Evolutionary conservation across 2,329 filamentous ascomycete genomes (phyloP).

Genomic region (Dactylellina drechsleri): DNA sequence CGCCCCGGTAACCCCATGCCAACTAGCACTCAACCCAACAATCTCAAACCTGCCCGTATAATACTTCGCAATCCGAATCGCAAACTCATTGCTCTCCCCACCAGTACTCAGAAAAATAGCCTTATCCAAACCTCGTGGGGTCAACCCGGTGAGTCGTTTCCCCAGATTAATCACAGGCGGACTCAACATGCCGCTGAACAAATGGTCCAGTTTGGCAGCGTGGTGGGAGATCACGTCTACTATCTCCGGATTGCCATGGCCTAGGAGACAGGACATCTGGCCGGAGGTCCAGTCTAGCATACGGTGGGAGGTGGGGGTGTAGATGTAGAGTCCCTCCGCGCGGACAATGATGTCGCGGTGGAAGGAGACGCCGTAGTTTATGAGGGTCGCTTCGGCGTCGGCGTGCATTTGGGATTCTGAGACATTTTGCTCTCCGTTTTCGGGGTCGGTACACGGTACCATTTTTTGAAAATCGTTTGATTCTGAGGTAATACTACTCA

Average conservation of each 20-base stretch:
- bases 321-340: slow-evolving; percentile 65
- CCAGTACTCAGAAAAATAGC: slow-evolving; percentile 71
- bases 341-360: slow-evolving; percentile 63
- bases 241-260: slow-evolving; percentile 70
- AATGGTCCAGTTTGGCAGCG: slow-evolving; percentile 68
- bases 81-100: slow-evolving; percentile 70
- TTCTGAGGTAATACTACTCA: too few relatives aligned
- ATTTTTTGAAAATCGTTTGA: slow-evolving; percentile 10
- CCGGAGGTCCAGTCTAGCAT: slow-evolving; percentile 71
- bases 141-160: slow-evolving; percentile 65
- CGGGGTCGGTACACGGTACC: slow-evolving; percentile 46
- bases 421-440: slow-evolving; percentile 15
- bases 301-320: slow-evolving; percentile 62
- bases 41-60: slow-evolving; percentile 74
- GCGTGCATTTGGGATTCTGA: slow-evolving; percentile 59
- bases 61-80: slow-evolving; percentile 72
- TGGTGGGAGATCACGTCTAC: slow-evolving; percentile 67
- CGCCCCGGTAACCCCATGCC: slow-evolving; percentile 71
- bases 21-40: slow-evolving; percentile 70
- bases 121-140: slow-evolving; percentile 67
- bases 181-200: slow-evolving; percentile 70
- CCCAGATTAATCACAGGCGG: slow-evolving; percentile 69
- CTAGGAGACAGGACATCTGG: slow-evolving; percentile 71
- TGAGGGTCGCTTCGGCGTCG: slow-evolving; percentile 62
- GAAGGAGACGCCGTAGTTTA: slow-evolving; percentile 63